phyloP scores from a whole-genome alignment of 1,284 basidiomycete genomes.

The Microbotryum intermedium region DNA sequence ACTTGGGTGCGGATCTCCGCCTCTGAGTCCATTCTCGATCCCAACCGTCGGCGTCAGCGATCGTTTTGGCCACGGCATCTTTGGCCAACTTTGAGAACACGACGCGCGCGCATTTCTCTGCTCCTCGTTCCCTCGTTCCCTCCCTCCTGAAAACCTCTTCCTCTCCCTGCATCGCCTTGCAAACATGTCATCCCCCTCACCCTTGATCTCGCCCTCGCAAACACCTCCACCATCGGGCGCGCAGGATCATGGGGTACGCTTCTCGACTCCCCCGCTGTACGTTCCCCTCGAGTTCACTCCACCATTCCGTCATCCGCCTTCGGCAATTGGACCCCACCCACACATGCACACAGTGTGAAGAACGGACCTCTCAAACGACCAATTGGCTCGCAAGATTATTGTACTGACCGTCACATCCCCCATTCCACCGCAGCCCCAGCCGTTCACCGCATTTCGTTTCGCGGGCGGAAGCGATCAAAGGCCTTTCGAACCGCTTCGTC shows the following conservation, averaged over 20 bases:
- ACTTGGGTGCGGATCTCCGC: no score
- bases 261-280: not conserved
- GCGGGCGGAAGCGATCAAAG: constrained; percentile 63
- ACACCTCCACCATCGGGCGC: not conserved
- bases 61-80: no score
- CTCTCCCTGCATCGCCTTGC: no score
- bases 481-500: constrained; percentile 74
- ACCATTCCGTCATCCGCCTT: not conserved
- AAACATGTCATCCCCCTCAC: not conserved
- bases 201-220: not conserved
- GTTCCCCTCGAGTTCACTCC: not conserved
- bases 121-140: no score
- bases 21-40: no score
- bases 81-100: no score
- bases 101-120: no score
- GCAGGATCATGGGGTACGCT: not conserved
- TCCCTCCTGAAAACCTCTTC: no score
- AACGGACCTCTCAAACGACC: no score
- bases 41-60: no score
- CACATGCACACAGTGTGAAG: not conserved
- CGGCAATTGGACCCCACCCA: not conserved
- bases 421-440: not conserved
- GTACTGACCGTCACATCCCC: no score
- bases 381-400: no score
- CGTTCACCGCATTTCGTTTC: constrained; percentile 44